Conservation (phyloP, 257 asterid species). For the Dorcoceras hygrometricum region DNA sequence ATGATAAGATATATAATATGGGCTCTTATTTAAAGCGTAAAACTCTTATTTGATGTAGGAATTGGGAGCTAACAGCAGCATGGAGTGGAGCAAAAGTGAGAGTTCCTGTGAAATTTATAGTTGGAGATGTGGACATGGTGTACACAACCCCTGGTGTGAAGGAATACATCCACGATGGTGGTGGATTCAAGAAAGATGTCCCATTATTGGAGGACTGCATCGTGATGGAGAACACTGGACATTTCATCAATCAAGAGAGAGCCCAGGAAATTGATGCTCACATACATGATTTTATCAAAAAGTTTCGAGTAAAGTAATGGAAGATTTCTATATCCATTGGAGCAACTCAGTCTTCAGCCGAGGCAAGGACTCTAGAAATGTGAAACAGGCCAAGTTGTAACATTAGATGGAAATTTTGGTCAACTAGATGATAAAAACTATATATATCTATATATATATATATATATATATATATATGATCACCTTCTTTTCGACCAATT, state of each 20-base stretch:
- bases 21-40: no score
- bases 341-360: no score
- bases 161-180: constrained; percentile 87
- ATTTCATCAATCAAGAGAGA: constrained; percentile 86
- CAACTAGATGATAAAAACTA: no score
- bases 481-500: no score
- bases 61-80: constrained; percentile 82
- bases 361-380: no score
- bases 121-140: constrained; percentile 70
- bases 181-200: constrained; percentile 75
- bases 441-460: no score
- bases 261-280: constrained; percentile 45
- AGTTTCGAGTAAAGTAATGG: no score
- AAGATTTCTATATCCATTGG: no score
- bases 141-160: constrained; percentile 80
- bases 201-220: constrained; percentile 68
- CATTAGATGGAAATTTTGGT: no score
- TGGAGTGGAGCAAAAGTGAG: constrained; percentile 71
- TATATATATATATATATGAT: no score
- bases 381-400: no score
- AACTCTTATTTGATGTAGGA: constrained; percentile 36
- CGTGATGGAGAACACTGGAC: constrained; percentile 66
- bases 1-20: no score
- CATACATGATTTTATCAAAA: constrained; percentile 49
- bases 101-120: constrained; percentile 72